Evolutionary conservation across 352 stramenopile species (phyloP).

Genomic region (Phytophthora sojae): DNA sequence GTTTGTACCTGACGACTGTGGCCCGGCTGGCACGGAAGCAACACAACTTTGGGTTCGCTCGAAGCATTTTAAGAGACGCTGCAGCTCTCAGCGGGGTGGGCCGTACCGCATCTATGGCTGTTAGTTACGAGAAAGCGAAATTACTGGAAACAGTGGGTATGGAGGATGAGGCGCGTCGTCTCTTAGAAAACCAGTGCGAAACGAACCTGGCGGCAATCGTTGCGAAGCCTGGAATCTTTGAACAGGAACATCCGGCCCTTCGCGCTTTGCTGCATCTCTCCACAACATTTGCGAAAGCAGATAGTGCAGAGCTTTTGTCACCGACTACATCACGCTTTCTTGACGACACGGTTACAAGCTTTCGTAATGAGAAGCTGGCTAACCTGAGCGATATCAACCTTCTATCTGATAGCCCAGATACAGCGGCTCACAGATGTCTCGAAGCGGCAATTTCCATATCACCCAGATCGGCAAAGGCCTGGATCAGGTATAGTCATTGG

Average conservation of each 20-base stretch:
- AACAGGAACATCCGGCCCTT: slow-evolving; percentile 14
- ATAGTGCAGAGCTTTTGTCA: slow-evolving; percentile 25
- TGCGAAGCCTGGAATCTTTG: neutral
- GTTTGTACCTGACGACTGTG: slow-evolving; percentile 40
- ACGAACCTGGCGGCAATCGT: slow-evolving; percentile 15
- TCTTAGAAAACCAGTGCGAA: slow-evolving; percentile 45
- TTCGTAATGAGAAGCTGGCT: neutral
- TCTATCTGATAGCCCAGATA: slow-evolving; percentile 16
- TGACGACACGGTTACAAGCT: neutral
- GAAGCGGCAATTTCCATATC: slow-evolving; percentile 45
- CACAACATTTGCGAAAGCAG: slow-evolving; percentile 20
- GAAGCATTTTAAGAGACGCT: slow-evolving; percentile 42
- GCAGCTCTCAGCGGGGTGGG: slow-evolving; percentile 8
- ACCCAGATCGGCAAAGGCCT: slow-evolving; percentile 52
- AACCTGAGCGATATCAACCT: neutral
- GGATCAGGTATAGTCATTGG: slow-evolving; percentile 78
- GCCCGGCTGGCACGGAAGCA: slow-evolving; percentile 63
- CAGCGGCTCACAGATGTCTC: slow-evolving; percentile 38
- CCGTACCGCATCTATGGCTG: slow-evolving; percentile 4
- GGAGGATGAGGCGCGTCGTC: slow-evolving; percentile 34
- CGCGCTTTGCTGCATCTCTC: slow-evolving; percentile 47
- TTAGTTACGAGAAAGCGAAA: slow-evolving; percentile 49
- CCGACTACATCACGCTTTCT: slow-evolving; percentile 21
- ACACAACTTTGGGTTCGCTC: slow-evolving; percentile 54
- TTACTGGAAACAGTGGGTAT: slow-evolving; percentile 48